phyloP scores from a whole-genome alignment of 2,329 filamentous ascomycete genomes.

The Thielaviopsis euricoi region DNA sequence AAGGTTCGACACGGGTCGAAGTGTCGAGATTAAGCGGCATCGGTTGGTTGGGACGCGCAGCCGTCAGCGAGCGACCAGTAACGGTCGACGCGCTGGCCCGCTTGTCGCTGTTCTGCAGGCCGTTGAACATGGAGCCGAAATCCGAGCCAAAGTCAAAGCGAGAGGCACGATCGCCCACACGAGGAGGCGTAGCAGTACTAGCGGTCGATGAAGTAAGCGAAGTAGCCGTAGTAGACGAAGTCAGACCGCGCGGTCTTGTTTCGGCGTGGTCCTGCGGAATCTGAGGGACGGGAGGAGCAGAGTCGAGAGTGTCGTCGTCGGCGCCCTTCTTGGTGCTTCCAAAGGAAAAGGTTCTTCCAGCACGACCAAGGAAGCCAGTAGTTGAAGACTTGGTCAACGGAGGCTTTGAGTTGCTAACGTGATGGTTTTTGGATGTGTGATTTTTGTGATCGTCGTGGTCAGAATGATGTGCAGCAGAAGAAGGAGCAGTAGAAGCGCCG shows the following conservation, averaged over 20 bases:
- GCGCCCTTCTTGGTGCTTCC: constrained; percentile 34
- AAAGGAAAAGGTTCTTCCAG: constrained; percentile 43
- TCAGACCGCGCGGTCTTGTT: constrained; percentile 5
- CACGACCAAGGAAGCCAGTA: constrained; percentile 37
- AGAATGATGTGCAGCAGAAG: constrained; percentile 27
- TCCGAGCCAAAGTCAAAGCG: constrained; percentile 39
- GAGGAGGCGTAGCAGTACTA: constrained; percentile 35
- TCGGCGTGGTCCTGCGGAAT: constrained; percentile 10
- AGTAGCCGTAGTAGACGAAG: constrained; percentile 9
- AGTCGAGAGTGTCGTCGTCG: constrained; percentile 4
- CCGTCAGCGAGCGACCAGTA: constrained; percentile 29
- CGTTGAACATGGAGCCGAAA: constrained; percentile 38
- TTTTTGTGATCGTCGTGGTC: constrained; percentile 7
- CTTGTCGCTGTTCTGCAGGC: constrained; percentile 38
- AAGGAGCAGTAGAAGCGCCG: constrained; percentile 44
- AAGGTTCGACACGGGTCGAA: constrained; percentile 21
- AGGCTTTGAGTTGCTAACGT: constrained; percentile 24
- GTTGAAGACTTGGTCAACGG: constrained; percentile 29
- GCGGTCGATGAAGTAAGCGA: constrained; percentile 35
- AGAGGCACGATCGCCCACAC: constrained; percentile 22
- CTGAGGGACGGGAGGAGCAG: constrained; percentile 19
- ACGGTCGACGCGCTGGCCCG: constrained; percentile 19
- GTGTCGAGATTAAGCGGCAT: constrained; percentile 31
- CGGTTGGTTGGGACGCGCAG: constrained; percentile 25
- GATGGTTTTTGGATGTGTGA: constrained; percentile 20